phyloP scores from a whole-genome alignment of 169 alveolate genomes.

The Cyclospora cayetanensis region DNA sequence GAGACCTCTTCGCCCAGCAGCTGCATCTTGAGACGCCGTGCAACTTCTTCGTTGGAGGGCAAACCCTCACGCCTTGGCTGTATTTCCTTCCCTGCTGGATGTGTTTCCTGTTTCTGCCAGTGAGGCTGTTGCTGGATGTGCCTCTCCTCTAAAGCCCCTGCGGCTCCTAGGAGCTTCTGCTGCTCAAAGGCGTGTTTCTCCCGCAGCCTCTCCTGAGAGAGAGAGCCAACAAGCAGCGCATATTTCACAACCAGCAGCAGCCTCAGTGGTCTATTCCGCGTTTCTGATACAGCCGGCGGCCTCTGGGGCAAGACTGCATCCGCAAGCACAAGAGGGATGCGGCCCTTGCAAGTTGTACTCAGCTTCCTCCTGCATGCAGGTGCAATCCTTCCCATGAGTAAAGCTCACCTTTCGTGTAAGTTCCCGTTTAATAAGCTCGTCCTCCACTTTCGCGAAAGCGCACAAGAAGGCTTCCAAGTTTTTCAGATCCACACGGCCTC shows the following conservation, averaged over 20 bases:
- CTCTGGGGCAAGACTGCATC: no score
- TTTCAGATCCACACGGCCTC: conserved; percentile 44
- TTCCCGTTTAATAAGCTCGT: conserved; percentile 46
- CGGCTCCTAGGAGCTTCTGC: neutral
- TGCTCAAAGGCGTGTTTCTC: conserved; percentile 48
- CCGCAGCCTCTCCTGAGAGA: conserved; percentile 45
- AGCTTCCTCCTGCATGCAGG: no score
- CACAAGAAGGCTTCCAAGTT: conserved; percentile 29
- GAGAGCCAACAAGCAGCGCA: neutral
- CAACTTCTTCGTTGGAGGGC: conserved; percentile 13
- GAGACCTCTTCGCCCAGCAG: neutral
- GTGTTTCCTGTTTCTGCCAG: conserved; percentile 38
- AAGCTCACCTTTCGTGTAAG: conserved; percentile 60
- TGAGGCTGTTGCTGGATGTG: conserved; percentile 25
- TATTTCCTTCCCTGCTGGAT: conserved; percentile 27
- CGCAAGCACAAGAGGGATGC: no score
- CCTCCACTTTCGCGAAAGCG: conserved; percentile 58
- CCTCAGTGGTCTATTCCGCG: no score
- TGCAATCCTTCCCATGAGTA: no score
- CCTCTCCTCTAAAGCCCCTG: neutral
- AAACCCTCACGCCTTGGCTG: neutral
- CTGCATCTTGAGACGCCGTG: conserved; percentile 16
- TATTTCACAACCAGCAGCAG: neutral
- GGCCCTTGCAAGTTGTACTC: no score
- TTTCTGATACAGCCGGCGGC: no score